Evolutionary conservation across 2,329 filamentous ascomycete genomes (phyloP).

Genomic region (Fusarium sp.): DNA sequence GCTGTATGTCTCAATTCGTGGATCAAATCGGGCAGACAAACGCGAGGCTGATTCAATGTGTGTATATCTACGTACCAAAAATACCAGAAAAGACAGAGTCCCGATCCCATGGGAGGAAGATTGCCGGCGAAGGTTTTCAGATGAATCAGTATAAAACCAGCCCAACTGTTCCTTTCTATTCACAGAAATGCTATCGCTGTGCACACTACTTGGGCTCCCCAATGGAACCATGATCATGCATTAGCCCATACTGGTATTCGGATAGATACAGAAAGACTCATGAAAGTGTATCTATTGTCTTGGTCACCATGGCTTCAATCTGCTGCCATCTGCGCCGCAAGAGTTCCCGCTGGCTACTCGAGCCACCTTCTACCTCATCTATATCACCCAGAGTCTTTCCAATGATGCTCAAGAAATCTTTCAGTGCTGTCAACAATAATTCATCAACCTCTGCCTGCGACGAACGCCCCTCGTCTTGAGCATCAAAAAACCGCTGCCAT

Average conservation of each 20-base stretch:
- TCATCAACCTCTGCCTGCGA: slow-evolving; percentile 52
- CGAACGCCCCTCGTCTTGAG: slow-evolving; percentile 57
- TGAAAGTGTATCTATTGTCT: slow-evolving; percentile 44
- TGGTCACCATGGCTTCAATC: slow-evolving; percentile 50
- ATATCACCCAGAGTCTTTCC: slow-evolving; percentile 46
- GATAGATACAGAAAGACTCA: not conserved
- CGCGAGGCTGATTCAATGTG: too few relatives aligned
- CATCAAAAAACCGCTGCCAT: slow-evolving; percentile 52
- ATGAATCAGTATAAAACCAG: too few relatives aligned
- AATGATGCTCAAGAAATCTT: slow-evolving; percentile 48
- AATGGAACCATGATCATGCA: too few relatives aligned
- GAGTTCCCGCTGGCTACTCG: slow-evolving; percentile 49
- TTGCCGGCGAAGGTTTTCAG: not conserved
- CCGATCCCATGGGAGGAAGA: not conserved
- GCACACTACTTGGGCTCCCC: not conserved
- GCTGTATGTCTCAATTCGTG: too few relatives aligned
- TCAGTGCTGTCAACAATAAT: slow-evolving; percentile 51
- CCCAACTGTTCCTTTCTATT: not conserved
- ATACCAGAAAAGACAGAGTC: too few relatives aligned
- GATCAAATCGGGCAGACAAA: too few relatives aligned
- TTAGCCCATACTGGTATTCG: too few relatives aligned
- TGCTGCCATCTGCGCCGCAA: slow-evolving; percentile 56
- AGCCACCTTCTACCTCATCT: slow-evolving; percentile 44
- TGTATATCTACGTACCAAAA: too few relatives aligned
- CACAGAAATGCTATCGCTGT: not conserved